Evolutionary conservation across 1,139 yeast species (phyloP), one percentile per base, ranked within the genome.

Genomic region (Maudiozyma humilis): DNA sequence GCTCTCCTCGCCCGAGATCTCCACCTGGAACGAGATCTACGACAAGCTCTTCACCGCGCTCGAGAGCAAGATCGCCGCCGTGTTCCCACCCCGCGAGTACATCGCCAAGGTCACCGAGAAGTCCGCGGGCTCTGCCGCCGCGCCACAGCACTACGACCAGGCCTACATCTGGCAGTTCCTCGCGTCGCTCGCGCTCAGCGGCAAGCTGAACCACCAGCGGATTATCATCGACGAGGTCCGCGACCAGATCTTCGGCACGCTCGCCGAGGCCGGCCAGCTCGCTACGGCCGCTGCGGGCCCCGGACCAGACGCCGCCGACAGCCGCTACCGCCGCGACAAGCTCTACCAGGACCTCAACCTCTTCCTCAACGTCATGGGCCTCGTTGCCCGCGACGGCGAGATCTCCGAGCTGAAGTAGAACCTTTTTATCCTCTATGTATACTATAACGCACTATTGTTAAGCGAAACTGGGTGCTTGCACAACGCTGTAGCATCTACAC

Each of bases 131-230:
- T 3, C 13, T 13, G 6, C 16, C 7, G 14, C 39, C 8, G n/a
- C 15, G 20, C 18, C 36, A n/a, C 36, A 35, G 19, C 43, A 47
- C 32, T 83, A 76, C 48, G 95, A 86, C 59, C 89, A 82, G 51
- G 78, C 94, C 0, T 88, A 89, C 58, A 89, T 88, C 40, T 91
- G 98, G 98, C 97, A 91, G 68, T 89, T 91, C 60, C 75, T 91
- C 66, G 98, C 98, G 32, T 84, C 96, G 13, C 73, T 91, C 49
- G 93, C 97, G 0, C 72, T 91, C 51, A 93, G 96, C 50, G 96
- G 97, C 54, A 83, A 85, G 62, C 73, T 89, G 56, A 87, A 83
- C 56, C 96, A 89, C 65, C 97, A 91, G 72, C 79, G 96, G 68
- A 79, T 87, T 50, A 83, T 91, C 56, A 95, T 91, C 42, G 97